These are phyloP conservation scores for Pseudonitzschia delicatissima DNA, from an alignment of 108 stramenopile genomes.

Conservation along the genomic window DNA sequence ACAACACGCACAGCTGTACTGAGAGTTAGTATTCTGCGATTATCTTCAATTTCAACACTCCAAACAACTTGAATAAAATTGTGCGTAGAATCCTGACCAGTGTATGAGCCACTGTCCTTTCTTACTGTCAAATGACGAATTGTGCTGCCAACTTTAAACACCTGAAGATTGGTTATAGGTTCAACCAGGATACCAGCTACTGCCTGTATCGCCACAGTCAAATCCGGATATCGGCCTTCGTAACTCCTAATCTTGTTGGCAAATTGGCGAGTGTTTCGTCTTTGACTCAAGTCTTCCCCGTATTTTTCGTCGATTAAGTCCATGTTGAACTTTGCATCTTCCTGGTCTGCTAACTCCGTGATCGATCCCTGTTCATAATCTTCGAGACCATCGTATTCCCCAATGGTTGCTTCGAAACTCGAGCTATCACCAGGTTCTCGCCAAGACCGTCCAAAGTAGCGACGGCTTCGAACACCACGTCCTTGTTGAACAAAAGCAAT, in stretches of 20 bases:
- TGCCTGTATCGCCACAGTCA: conserved; percentile 50
- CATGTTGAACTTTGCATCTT: conserved; percentile 56
- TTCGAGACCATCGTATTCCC: conserved; percentile 33
- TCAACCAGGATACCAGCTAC: conserved; percentile 37
- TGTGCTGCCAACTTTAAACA: conserved; percentile 50
- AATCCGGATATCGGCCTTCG: conserved; percentile 51
- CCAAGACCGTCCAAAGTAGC: neutral
- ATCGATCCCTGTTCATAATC: conserved; percentile 23
- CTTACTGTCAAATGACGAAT: conserved; percentile 30
- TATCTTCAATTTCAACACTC: conserved; percentile 62
- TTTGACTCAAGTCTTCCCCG: neutral
- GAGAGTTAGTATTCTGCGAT: conserved; percentile 57
- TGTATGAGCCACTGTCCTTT: conserved; percentile 14
- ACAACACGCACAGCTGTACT: conserved; percentile 52
- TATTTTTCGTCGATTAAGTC: conserved; percentile 25
- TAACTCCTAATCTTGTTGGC: conserved; percentile 49
- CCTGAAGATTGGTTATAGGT: conserved; percentile 43
- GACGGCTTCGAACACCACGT: conserved; percentile 4
- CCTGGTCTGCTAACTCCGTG: conserved; percentile 34
- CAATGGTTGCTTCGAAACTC: conserved; percentile 12
- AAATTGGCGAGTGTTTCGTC: neutral
- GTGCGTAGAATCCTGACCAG: conserved; percentile 1
- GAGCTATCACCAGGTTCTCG: neutral
- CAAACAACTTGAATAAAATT: conserved; percentile 45
- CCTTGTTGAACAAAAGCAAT: conserved; percentile 46